These are phyloP conservation scores for Sporothrix globosa DNA, from an alignment of 2,329 filamentous ascomycete genomes.

Conservation along the genomic window DNA sequence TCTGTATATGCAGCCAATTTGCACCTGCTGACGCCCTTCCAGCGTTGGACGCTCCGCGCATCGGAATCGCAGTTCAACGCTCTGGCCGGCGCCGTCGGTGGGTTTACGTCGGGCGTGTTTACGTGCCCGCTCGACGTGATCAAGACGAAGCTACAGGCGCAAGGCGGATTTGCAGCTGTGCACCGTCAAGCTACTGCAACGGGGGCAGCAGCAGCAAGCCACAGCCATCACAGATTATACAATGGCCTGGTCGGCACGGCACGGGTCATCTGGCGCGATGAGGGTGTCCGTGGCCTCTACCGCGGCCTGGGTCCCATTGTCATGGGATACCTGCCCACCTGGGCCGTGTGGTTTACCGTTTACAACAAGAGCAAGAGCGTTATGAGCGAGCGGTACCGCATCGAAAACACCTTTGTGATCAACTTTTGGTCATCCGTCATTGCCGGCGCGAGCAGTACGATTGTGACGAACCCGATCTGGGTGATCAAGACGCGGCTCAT, in stretches of 20 bases:
- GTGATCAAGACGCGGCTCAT: constrained; percentile 98
- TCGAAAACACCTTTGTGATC: constrained; percentile 68
- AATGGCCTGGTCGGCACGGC: constrained; percentile 86
- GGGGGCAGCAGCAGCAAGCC: constrained; percentile 14
- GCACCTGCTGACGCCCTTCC: constrained; percentile 49
- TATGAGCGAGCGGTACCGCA: constrained; percentile 28
- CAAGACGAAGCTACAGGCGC: constrained; percentile 96
- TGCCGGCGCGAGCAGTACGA: constrained; percentile 88
- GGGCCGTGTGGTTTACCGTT: constrained; percentile 97
- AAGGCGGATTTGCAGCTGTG: constrained; percentile 73
- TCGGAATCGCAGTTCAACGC: constrained; percentile 74
- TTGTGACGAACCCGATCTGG: constrained; percentile 98
- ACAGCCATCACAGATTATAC: constrained; percentile 66
- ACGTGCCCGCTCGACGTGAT: constrained; percentile 98
- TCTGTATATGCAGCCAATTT: constrained; percentile 40
- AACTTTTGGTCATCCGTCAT: constrained; percentile 89
- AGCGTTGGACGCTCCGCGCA: constrained; percentile 60
- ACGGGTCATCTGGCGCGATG: constrained; percentile 80
- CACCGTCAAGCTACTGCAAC: constrained; percentile 43
- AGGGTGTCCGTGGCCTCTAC: constrained; percentile 89
- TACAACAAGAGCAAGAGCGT: constrained; percentile 46
- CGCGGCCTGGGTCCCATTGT: constrained; percentile 92
- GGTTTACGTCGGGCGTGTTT: constrained; percentile 89
- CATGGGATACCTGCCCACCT: constrained; percentile 92
- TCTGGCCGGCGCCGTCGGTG: constrained; percentile 82